Evolutionary conservation across 345 rosid genomes (phyloP).

Genomic region (Nephelium lappaceum): DNA sequence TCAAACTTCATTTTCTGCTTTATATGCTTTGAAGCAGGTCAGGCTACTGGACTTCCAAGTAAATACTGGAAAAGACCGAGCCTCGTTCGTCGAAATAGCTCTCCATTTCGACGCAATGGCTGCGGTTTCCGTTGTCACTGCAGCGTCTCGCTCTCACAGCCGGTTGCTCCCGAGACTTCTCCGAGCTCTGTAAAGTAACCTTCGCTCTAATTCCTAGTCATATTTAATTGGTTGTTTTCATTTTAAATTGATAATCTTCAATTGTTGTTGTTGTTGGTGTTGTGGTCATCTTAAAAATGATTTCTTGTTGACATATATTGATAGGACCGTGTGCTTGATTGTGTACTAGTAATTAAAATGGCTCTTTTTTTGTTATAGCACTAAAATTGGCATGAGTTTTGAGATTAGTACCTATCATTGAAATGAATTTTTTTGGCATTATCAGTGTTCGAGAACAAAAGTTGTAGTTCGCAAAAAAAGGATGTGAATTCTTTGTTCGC

Average conservation of each 20-base stretch:
- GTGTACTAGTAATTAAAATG: not conserved
- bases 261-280: not conserved
- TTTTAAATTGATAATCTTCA: not conserved
- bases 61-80: conserved; percentile 19
- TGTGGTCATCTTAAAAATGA: not conserved
- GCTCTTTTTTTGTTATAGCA: too few species aligned
- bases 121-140: conserved; percentile 47
- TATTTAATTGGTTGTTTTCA: not conserved
- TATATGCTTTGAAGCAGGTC: conserved; percentile 28
- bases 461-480: too few species aligned
- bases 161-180: conserved; percentile 38
- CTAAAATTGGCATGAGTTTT: too few species aligned
- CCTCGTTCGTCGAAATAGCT: conserved; percentile 9
- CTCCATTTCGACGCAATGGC: conserved; percentile 6
- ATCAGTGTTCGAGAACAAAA: too few species aligned
- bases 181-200: conserved; percentile 42
- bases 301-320: not conserved
- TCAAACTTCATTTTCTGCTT: not conserved
- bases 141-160: conserved; percentile 42
- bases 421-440: too few species aligned
- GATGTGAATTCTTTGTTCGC: too few species aligned
- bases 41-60: conserved; percentile 23
- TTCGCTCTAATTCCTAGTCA: not conserved
- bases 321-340: not conserved
- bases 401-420: too few species aligned